Conservation (phyloP, 2,329 filamentous ascomycete genomes). For the Nigrograna mackinnonii region DNA sequence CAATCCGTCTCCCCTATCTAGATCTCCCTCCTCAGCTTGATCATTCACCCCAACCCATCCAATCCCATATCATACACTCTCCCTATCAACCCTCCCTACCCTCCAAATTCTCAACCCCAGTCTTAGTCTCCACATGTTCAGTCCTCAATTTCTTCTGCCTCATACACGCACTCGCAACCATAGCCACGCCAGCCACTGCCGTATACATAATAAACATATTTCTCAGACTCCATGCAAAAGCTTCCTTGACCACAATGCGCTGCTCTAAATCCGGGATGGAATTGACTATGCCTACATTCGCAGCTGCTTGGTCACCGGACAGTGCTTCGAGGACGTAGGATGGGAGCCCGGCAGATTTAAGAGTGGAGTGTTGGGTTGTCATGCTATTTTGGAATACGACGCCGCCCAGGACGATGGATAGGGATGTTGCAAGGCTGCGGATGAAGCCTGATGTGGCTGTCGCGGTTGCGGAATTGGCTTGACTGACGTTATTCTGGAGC, state of each 20-base stretch:
- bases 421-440: conserved; percentile 40
- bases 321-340: not conserved
- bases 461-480: conserved; percentile 54
- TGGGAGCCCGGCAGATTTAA: not conserved
- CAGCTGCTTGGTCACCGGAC: not conserved
- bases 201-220: not conserved
- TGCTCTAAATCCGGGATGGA: not conserved
- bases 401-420: conserved; percentile 49
- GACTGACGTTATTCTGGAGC: conserved; percentile 20
- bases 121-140: not conserved
- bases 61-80: too few species aligned
- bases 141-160: not conserved
- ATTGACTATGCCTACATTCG: not conserved
- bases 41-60: too few species aligned
- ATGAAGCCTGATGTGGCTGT: conserved; percentile 51
- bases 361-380: conserved; percentile 48
- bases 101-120: not conserved
- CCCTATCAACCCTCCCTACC: not conserved
- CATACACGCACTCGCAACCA: not conserved
- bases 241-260: not conserved
- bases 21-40: too few species aligned
- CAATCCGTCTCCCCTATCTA: too few species aligned
- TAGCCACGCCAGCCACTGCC: not conserved
- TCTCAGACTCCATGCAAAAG: not conserved
- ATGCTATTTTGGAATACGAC: conserved; percentile 59